Conservation (phyloP, 2,329 filamentous ascomycete genomes). For the Fusarium pseudocircinatum region DNA sequence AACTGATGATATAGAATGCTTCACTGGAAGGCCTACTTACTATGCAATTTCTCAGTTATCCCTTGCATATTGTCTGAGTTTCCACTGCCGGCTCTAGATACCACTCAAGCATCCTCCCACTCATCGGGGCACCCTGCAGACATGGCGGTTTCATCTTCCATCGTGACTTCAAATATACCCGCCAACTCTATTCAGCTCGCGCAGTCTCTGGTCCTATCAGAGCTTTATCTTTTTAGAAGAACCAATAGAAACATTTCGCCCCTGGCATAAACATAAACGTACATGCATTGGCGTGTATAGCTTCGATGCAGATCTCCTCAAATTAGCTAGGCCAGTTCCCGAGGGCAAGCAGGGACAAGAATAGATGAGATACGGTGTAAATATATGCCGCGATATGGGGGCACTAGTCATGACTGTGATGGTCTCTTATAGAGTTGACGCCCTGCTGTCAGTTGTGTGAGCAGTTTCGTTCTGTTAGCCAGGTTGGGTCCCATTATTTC, state of each 20-base stretch:
- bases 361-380: background rate
- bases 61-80: rapidly evolving
- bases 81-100: background rate
- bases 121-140: background rate
- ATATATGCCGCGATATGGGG: conserved; percentile 5
- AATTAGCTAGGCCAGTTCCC: background rate
- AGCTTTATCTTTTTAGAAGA: background rate
- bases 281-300: conserved; percentile 10
- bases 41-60: rapidly evolving
- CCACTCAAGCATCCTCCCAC: background rate
- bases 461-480: background rate
- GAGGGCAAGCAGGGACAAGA: background rate
- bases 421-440: conserved; percentile 11
- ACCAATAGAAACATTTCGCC: conserved; percentile 24
- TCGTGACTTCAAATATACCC: conserved; percentile 23
- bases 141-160: conserved; percentile 28
- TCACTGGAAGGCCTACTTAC: background rate
- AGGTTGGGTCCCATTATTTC: background rate
- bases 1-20: background rate
- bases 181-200: conserved; percentile 34
- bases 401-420: background rate
- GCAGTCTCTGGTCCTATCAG: conserved; percentile 8
- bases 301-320: conserved; percentile 6
- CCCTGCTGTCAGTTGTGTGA: background rate
- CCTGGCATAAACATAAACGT: conserved; percentile 20